These are phyloP conservation scores for Trichocladium antarcticum DNA, from an alignment of 495 filamentous ascomycete species.

Conservation along the genomic window DNA sequence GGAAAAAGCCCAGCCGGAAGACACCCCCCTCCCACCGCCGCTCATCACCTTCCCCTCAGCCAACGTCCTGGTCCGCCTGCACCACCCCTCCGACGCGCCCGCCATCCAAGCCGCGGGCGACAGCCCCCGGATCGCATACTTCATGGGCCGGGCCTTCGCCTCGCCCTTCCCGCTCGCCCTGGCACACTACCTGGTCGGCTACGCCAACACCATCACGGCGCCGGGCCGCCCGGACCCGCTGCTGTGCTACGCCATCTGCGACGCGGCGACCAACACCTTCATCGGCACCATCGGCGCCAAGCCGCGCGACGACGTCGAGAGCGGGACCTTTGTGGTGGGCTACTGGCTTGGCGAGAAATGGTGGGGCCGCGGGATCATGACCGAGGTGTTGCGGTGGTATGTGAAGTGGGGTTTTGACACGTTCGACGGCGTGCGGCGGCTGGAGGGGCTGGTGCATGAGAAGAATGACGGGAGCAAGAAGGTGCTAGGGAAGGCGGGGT, in stretches of 20 bases:
- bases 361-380: slow-evolving; percentile 33
- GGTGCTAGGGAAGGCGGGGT: slow-evolving; percentile 30
- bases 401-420: slow-evolving; percentile 28
- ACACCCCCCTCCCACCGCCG: slow-evolving; percentile 1
- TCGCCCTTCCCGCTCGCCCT: slow-evolving; percentile 28
- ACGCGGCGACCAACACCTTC: slow-evolving; percentile 13
- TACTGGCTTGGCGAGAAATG: slow-evolving; percentile 28
- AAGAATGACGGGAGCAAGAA: slow-evolving; percentile 25
- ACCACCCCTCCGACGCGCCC: slow-evolving; percentile 20
- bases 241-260: slow-evolving; percentile 26
- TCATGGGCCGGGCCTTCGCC: slow-evolving; percentile 30
- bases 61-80: slow-evolving; percentile 22
- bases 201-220: not conserved
- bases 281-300: slow-evolving; percentile 26
- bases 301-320: slow-evolving; percentile 21
- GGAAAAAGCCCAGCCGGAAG: not conserved
- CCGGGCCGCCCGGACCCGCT: slow-evolving; percentile 8
- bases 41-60: slow-evolving; percentile 7
- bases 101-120: slow-evolving; percentile 19
- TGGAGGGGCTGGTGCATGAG: slow-evolving; percentile 27
- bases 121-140: slow-evolving; percentile 21
- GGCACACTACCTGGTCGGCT: slow-evolving; percentile 21
- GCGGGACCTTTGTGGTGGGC: slow-evolving; percentile 28
- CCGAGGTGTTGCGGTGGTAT: slow-evolving; percentile 17
- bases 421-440: slow-evolving; percentile 20